Evolutionary conservation across 2,329 filamentous ascomycete genomes (phyloP), one percentile per base, ranked within the genome.

Genomic region (Paecilomyces formosus): DNA sequence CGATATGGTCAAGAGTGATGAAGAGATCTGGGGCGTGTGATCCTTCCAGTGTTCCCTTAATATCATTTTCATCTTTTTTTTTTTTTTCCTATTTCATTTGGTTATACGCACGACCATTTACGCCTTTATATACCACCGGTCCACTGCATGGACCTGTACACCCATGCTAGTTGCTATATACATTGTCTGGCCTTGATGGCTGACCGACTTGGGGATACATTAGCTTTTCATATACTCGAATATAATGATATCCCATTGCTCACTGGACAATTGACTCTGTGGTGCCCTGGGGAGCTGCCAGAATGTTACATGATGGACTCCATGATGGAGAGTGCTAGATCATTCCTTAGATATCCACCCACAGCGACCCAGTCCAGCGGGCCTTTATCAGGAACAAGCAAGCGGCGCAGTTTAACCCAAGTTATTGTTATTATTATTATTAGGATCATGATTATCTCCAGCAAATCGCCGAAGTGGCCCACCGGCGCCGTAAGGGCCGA

Each of bases 1-100:
- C 58, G 78, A 80, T 64, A 59, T 77, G 54, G 78, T 81, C 2
- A 71, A 74, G 64, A 73, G 70, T 59, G 76, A 79, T 54, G 65
- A 71, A 45, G 78, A 80, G 56, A 72, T 80, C 64, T 80, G 78
- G 78, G 76, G 74, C 33, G 71, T 58, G 35, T 65, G 58, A 52
- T 6, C 4, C n/a, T 45, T 45, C n/a, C n/a, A 18, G 15, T 45
- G 3, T 18, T n/a, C n/a, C 18, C 15, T n/a, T 45, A 3, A 18
- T 15, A 7, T 45, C 18, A 2, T 45, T 45, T 45, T 7, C 15
- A 6, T 39, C 35, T 39, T 45, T 18, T 13, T n/a, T 39, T 8
- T 15, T 4, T 15, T 15, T 39, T 35, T 39, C n/a, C 3, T 18
- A 1, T 21, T 9, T 15, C n/a, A 45, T 18, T 7, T 45, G 39